These are phyloP conservation scores for Lentinus tigrinus DNA, from an alignment of 768 basidiomycete genomes.

Conservation along the genomic window DNA sequence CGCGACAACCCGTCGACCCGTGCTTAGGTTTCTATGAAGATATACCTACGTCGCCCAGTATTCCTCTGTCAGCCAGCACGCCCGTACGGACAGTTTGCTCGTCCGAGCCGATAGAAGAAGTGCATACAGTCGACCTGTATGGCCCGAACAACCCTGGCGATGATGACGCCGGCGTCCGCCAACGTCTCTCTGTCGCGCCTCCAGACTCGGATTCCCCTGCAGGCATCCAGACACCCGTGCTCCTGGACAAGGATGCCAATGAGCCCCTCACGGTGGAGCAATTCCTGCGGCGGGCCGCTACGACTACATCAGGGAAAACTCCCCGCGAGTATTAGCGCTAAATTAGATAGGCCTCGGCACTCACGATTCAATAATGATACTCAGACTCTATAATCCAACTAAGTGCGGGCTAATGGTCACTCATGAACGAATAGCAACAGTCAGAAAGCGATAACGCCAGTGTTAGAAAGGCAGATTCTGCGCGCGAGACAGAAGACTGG, in stretches of 20 bases:
- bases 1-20: background rate
- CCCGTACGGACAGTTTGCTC: background rate
- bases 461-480: no score
- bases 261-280: constrained; percentile 53
- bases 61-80: background rate
- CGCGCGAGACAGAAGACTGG: no score
- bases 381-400: no score
- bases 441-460: no score
- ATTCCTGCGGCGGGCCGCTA: constrained; percentile 69
- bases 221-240: background rate
- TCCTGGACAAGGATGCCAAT: background rate
- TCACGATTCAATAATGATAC: no score
- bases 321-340: no score
- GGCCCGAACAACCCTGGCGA: no score
- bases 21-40: background rate
- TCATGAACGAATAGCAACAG: no score
- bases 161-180: background rate
- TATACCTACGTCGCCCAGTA: background rate
- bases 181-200: background rate
- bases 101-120: background rate
- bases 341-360: no score
- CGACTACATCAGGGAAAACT: no score
- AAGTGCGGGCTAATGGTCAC: no score
- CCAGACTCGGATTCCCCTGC: background rate
- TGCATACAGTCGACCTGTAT: background rate